Percentiles rank a stretch among this genome's conserved stretches.
Conservation (phyloP, 139 green algal species). For the Desmodesmus armatus region DNA sequence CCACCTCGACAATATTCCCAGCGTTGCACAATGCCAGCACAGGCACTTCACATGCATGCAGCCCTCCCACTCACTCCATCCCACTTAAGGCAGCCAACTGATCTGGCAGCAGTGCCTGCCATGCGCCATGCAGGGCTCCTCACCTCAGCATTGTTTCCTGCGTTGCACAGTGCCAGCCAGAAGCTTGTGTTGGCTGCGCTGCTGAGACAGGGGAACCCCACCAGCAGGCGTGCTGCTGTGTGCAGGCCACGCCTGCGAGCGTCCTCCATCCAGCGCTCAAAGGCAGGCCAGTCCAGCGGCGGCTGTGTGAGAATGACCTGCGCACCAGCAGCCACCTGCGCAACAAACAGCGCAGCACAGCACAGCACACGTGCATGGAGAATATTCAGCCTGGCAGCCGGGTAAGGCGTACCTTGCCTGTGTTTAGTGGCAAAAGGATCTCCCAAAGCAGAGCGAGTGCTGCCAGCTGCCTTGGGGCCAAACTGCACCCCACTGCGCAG, state of each 20-base stretch:
- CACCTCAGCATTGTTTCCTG: slow-evolving; percentile 35
- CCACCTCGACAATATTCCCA: too few relatives aligned
- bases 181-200: slow-evolving; percentile 72
- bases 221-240: slow-evolving; percentile 53
- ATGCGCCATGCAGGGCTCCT: neutral
- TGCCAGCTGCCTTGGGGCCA: too few relatives aligned
- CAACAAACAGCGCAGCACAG: too few relatives aligned
- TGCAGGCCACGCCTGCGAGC: slow-evolving; percentile 48
- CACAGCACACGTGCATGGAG: too few relatives aligned
- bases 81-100: neutral
- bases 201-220: slow-evolving; percentile 72
- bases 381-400: too few relatives aligned
- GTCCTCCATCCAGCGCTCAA: slow-evolving; percentile 66
- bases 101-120: neutral
- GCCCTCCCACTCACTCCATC: neutral
- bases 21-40: neutral
- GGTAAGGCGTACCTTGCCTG: too few relatives aligned
- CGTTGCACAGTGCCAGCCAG: slow-evolving; percentile 71
- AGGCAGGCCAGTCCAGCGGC: slow-evolving; percentile 67
- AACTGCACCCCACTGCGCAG: too few relatives aligned
- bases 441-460: neutral
- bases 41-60: neutral
- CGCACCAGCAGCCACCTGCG: slow-evolving; percentile 72
- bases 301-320: slow-evolving; percentile 82
- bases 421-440: too few relatives aligned